These are phyloP conservation scores for Botrytis hyacinthi DNA, from an alignment of 2,329 filamentous ascomycete genomes.

Conservation along the genomic window DNA sequence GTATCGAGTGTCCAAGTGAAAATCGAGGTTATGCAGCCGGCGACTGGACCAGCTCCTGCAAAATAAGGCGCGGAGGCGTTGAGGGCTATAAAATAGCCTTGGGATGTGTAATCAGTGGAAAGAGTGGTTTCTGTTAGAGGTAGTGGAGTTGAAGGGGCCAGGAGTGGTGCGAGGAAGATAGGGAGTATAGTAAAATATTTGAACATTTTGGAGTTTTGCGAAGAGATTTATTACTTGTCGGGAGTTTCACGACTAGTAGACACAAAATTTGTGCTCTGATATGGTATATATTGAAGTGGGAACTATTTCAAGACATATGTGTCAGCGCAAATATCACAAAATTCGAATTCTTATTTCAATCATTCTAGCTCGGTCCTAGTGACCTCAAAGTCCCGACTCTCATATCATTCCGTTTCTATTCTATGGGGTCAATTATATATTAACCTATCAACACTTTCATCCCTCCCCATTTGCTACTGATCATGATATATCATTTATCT, in stretches of 20 bases:
- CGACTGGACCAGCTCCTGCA: not conserved
- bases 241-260: not conserved
- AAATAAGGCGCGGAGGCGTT: constrained; percentile 13
- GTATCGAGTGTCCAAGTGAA: constrained; percentile 15
- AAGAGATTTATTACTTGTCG: not conserved
- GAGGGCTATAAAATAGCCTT: not conserved
- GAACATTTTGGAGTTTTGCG: not conserved
- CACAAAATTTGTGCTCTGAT: not conserved
- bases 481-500: not conserved
- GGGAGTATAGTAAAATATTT: not conserved
- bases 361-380: not conserved
- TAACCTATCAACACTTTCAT: not conserved
- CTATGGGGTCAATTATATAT: too few relatives aligned
- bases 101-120: constrained; percentile 2
- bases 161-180: not conserved
- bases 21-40: constrained; percentile 8
- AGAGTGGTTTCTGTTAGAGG: not conserved
- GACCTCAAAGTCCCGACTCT: not conserved
- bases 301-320: not conserved
- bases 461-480: not conserved
- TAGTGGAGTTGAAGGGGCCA: not conserved
- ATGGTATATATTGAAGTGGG: not conserved
- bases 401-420: not conserved
- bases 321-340: not conserved
- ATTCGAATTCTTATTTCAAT: not conserved